phyloP scores from a whole-genome alignment of 1,139 yeast species.

The Sugiyamaella grinbergsii region DNA sequence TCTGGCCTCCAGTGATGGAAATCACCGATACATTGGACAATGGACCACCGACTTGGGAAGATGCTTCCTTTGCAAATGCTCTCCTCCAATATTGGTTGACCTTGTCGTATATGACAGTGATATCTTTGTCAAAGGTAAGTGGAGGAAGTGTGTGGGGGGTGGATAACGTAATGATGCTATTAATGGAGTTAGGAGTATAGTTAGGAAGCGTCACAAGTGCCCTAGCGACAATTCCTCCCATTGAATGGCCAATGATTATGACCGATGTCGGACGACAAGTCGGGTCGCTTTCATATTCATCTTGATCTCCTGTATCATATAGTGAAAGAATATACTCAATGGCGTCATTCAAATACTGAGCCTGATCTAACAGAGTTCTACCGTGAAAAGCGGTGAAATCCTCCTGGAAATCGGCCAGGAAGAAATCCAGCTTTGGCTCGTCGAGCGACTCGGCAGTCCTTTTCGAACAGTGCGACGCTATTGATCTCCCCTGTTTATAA shows the following conservation, averaged over 20 bases:
- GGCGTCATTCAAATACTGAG: slow-evolving; percentile 91
- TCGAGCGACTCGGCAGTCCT: slow-evolving; percentile 65
- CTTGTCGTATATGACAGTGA: slow-evolving; percentile 69
- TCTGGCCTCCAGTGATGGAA: slow-evolving; percentile 90
- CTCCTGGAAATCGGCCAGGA: slow-evolving; percentile 91
- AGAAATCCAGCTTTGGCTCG: slow-evolving; percentile 51
- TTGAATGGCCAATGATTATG: slow-evolving; percentile 84
- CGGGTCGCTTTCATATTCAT: background rate
- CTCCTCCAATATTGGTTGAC: slow-evolving; percentile 81
- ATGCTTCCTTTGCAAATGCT: slow-evolving; percentile 47
- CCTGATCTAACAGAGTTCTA: slow-evolving; percentile 88
- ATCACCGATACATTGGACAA: slow-evolving; percentile 42
- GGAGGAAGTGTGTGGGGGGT: slow-evolving; percentile 96
- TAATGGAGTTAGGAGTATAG: slow-evolving; percentile 68
- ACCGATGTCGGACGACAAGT: slow-evolving; percentile 63
- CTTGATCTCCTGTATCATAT: slow-evolving; percentile 45
- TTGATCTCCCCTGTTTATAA: slow-evolving; percentile 81
- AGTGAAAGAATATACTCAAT: slow-evolving; percentile 69
- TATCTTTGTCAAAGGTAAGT: slow-evolving; percentile 91
- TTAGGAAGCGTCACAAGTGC: slow-evolving; percentile 78
- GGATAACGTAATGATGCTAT: slow-evolving; percentile 82
- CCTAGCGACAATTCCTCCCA: slow-evolving; percentile 95
- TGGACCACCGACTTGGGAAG: slow-evolving; percentile 34
- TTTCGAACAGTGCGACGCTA: slow-evolving; percentile 69
- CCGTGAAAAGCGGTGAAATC: slow-evolving; percentile 98